A percentile compares a stretch with the other conserved stretches of the same genome.
Evolutionary conservation across 2,329 filamentous ascomycete genomes (phyloP).

Genomic region (Truncatella angustata): DNA sequence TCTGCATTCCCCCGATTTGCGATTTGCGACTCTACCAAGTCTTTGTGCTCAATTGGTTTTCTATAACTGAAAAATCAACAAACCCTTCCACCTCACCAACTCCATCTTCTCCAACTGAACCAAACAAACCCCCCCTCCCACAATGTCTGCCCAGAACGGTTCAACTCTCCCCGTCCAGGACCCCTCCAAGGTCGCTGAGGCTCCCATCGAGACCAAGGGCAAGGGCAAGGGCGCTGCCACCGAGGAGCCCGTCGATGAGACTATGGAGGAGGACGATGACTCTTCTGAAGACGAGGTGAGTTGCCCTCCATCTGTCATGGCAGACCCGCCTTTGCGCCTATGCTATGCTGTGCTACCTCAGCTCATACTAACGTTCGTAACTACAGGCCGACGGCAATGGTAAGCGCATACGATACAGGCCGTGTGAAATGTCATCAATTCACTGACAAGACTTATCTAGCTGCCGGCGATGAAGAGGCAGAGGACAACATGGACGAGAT

Average conservation of each 20-base stretch:
- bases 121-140: conserved; percentile 14
- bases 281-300: conserved; percentile 57
- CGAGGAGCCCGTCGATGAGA: conserved; percentile 54
- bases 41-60: conserved; percentile 4
- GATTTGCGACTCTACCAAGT: neutral
- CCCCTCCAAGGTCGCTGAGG: conserved; percentile 40
- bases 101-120: conserved; percentile 9
- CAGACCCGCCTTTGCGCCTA: neutral
- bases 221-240: conserved; percentile 77
- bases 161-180: conserved; percentile 44
- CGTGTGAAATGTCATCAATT: conserved; percentile 3
- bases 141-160: conserved; percentile 51
- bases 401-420: conserved; percentile 4
- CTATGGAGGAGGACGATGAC: conserved; percentile 75
- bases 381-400: conserved; percentile 3
- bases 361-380: conserved; percentile 5
- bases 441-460: conserved; percentile 34
- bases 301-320: conserved; percentile 30
- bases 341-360: no score
- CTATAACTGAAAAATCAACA: no score
- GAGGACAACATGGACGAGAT: conserved; percentile 88
- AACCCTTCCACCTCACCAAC: neutral
- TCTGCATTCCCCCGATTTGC: neutral
- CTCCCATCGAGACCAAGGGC: conserved; percentile 65
- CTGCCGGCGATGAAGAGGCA: conserved; percentile 63